Conservation (phyloP, 2,329 filamentous ascomycete genomes). For the Trichothecium roseum region DNA sequence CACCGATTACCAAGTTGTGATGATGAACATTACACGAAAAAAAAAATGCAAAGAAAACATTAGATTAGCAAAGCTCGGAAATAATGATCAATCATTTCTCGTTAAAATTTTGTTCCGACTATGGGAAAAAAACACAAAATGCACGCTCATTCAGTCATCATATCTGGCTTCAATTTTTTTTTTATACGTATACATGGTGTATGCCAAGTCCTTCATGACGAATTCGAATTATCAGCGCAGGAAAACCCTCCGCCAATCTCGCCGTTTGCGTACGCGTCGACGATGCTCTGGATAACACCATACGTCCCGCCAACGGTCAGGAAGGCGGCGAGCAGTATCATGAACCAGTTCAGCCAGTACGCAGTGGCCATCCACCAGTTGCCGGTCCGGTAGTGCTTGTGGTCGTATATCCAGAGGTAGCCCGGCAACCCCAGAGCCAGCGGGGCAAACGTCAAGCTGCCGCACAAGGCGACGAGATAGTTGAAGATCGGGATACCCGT, state of each 20-base stretch:
- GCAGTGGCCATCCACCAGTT: conserved; percentile 13
- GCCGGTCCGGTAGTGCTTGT: conserved; percentile 18
- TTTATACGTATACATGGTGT: too few relatives aligned
- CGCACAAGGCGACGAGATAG: conserved; percentile 20
- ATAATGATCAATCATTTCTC: too few relatives aligned
- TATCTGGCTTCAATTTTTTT: too few relatives aligned
- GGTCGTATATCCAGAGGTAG: conserved; percentile 25
- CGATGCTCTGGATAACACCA: conserved; percentile 36
- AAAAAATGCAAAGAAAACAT: too few relatives aligned
- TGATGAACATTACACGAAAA: too few relatives aligned
- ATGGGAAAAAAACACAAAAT: too few relatives aligned
- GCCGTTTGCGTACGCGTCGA: conserved; percentile 34
- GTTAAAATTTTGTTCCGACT: too few relatives aligned
- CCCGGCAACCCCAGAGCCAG: conserved; percentile 23
- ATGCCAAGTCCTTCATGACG: conserved; percentile 10
- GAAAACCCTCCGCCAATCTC: conserved; percentile 34
- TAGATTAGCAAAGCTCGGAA: too few relatives aligned
- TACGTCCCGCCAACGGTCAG: conserved; percentile 29
- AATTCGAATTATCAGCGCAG: conserved; percentile 32
- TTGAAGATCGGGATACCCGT: conserved; percentile 24
- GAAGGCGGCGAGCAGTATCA: conserved; percentile 24
- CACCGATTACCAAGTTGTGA: too few relatives aligned
- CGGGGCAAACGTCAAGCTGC: conserved; percentile 23
- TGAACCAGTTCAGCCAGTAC: conserved; percentile 21
- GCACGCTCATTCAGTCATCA: too few relatives aligned